A percentile compares a stretch with the other conserved stretches of the same genome.
Conservation (phyloP, 2,329 filamentous ascomycete genomes). For the Nemania sp. region DNA sequence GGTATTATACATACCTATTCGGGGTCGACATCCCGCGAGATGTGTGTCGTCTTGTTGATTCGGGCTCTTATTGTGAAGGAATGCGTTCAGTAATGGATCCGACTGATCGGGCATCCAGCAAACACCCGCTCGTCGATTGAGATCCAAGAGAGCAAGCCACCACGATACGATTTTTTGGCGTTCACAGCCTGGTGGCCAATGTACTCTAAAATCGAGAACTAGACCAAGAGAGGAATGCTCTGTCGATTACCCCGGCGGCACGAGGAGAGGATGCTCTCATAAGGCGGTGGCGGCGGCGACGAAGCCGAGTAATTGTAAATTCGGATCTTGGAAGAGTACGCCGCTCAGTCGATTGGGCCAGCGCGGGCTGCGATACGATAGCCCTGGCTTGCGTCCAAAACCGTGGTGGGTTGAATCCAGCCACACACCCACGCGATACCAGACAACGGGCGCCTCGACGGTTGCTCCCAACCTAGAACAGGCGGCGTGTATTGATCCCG, state of each 20-base stretch:
- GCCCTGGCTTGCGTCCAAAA: constrained; percentile 34
- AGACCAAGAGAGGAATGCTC: constrained; percentile 9
- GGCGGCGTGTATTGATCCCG: constrained; percentile 5
- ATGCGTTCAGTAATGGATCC: constrained; percentile 7
- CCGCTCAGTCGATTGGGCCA: constrained; percentile 19
- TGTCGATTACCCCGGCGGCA: no score
- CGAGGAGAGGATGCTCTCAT: constrained; percentile 2
- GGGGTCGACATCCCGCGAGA: constrained; percentile 34
- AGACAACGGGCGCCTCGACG: constrained; percentile 4
- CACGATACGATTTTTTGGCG: constrained; percentile 25
- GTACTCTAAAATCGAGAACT: no score
- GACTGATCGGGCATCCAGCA: constrained; percentile 22
- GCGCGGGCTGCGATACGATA: constrained; percentile 25
- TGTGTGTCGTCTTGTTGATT: constrained; percentile 13
- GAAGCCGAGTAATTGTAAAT: constrained; percentile 5
- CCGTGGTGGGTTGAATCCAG: constrained; percentile 23
- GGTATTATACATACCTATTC: constrained; percentile 34
- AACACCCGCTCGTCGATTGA: constrained; percentile 27
- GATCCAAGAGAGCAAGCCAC: constrained; percentile 27
- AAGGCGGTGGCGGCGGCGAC: background rate
- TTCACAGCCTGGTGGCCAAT: constrained; percentile 7
- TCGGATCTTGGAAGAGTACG: constrained; percentile 21
- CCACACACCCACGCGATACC: constrained; percentile 12
- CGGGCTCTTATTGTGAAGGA: background rate
- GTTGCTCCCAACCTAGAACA: constrained; percentile 11